A percentile compares a stretch with the other conserved stretches of the same genome.
phyloP scores from a whole-genome alignment of 2,329 filamentous ascomycete genomes.

The Periconia macrospinosa region DNA sequence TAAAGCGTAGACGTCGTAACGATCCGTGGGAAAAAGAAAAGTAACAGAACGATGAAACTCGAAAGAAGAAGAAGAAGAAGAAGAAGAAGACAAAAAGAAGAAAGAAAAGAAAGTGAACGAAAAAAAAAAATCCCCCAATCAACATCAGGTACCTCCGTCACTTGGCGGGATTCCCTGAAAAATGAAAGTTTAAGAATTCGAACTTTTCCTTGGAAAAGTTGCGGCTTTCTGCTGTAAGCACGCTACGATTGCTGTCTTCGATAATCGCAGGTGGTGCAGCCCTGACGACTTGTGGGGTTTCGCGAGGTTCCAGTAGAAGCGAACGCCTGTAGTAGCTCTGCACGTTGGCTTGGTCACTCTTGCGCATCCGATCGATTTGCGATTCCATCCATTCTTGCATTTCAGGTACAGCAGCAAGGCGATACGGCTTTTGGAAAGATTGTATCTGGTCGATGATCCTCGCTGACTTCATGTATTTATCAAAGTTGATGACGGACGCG shows the following conservation, averaged over 20 bases:
- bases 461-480: slow-evolving; percentile 92
- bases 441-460: slow-evolving; percentile 96
- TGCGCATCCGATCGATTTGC: slow-evolving; percentile 76
- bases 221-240: slow-evolving; percentile 30
- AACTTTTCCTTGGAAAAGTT: slow-evolving; percentile 39
- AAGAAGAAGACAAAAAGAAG: slow-evolving; percentile 9
- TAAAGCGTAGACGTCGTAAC: slow-evolving; percentile 36
- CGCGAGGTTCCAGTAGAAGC: slow-evolving; percentile 77
- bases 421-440: slow-evolving; percentile 92
- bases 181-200: slow-evolving; percentile 42
- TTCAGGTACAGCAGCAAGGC: slow-evolving; percentile 78
- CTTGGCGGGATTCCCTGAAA: slow-evolving; percentile 33
- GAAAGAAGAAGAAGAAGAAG: slow-evolving; percentile 12
- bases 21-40: slow-evolving; percentile 21
- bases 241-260: slow-evolving; percentile 28
- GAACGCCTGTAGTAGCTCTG: slow-evolving; percentile 80
- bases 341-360: slow-evolving; percentile 62
- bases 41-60: slow-evolving; percentile 13
- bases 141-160: slow-evolving; percentile 31
- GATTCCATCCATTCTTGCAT: slow-evolving; percentile 90
- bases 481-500: slow-evolving; percentile 90
- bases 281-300: slow-evolving; percentile 41
- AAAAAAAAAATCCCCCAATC: not conserved
- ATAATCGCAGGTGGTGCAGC: slow-evolving; percentile 23
- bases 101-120: no score